Evolutionary conservation across 2,329 filamentous ascomycete species (phyloP).

Genomic region (Botrytis hyacinthi): DNA sequence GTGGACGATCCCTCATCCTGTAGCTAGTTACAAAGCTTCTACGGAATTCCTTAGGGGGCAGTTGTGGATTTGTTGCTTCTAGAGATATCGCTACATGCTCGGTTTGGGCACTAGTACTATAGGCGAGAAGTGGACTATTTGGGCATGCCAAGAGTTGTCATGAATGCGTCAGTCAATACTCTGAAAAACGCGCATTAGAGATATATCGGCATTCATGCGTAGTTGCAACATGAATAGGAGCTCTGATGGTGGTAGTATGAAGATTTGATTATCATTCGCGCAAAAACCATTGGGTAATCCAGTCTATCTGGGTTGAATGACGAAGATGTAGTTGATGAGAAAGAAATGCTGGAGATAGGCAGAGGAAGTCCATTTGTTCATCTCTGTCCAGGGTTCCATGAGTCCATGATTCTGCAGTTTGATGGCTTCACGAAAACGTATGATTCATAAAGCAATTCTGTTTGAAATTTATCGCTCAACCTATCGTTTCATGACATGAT

Average conservation of each 20-base stretch:
- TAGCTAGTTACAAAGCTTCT: neutral
- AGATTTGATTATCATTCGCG: neutral
- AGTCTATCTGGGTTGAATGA: neutral
- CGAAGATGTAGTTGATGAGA: neutral
- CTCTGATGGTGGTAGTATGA: neutral
- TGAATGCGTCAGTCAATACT: neutral
- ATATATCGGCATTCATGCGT: neutral
- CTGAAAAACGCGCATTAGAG: neutral
- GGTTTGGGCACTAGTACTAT: neutral
- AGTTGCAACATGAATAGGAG: neutral
- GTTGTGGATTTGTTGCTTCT: neutral
- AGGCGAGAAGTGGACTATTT: neutral
- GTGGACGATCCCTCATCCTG: too few species aligned
- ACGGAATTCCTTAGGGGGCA: neutral
- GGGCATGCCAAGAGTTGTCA: neutral
- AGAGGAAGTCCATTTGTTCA: neutral
- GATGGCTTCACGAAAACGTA: neutral
- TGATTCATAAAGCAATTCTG: neutral
- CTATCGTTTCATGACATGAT: neutral
- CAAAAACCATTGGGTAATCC: neutral
- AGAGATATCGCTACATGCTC: neutral
- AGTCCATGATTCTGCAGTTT: neutral
- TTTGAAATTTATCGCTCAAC: neutral
- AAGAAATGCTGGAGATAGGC: neutral
- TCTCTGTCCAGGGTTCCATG: neutral